Conservation (phyloP, 2,329 filamentous ascomycete species). For the Calonectria honghensis region DNA sequence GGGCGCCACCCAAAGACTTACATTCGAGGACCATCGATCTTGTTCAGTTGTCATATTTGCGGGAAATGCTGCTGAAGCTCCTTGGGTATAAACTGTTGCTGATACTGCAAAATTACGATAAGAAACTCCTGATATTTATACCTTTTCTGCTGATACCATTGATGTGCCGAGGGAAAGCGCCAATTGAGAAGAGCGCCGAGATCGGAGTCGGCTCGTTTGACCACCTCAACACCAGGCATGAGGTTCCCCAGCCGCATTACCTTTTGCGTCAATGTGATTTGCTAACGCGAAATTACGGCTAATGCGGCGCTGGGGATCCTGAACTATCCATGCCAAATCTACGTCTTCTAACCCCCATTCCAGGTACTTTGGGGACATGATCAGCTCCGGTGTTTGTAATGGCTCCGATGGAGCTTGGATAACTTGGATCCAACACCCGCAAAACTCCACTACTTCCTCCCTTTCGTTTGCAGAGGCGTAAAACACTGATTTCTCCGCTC, state of each 20-base stretch:
- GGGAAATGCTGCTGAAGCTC: conserved; percentile 1
- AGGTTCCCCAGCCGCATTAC: conserved; percentile 39
- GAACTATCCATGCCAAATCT: conserved; percentile 50
- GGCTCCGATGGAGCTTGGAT: not conserved
- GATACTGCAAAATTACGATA: not conserved
- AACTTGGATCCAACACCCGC: not conserved
- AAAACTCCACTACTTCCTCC: not conserved
- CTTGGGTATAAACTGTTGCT: not conserved
- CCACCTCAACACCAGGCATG: conserved; percentile 34
- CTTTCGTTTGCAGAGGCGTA: not conserved
- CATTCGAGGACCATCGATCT: conserved; percentile 56
- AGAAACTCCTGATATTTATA: conserved; percentile 45
- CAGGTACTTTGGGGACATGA: not conserved
- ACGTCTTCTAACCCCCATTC: not conserved
- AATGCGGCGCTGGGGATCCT: conserved; percentile 13
- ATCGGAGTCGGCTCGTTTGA: conserved; percentile 47
- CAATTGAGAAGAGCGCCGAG: conserved; percentile 43
- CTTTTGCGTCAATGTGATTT: conserved; percentile 42
- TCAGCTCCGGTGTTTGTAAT: not conserved
- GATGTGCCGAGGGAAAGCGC: conserved; percentile 45
- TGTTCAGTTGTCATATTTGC: conserved; percentile 51
- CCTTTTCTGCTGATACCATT: conserved; percentile 16
- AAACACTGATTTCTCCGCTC: not conserved
- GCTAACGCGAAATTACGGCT: conserved; percentile 6
- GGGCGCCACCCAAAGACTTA: conserved; percentile 36